Conservation (phyloP, 2,329 filamentous ascomycete genomes). For the Parastagonospora avenae region DNA sequence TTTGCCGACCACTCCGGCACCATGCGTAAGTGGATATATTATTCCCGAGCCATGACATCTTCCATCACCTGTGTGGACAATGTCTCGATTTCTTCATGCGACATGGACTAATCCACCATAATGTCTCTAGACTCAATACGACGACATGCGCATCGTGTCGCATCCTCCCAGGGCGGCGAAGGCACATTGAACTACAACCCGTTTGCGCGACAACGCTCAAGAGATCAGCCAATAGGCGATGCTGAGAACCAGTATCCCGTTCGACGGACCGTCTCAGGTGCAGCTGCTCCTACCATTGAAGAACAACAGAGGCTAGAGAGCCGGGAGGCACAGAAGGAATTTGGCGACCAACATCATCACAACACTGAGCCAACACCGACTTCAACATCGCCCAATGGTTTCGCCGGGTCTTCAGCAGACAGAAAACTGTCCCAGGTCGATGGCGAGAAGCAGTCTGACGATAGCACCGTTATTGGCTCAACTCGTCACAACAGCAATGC, state of each 20-base stretch:
- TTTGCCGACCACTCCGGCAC: conserved; percentile 17
- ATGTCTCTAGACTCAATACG: conserved; percentile 41
- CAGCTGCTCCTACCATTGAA: conserved; percentile 26
- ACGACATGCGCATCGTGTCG: conserved; percentile 43
- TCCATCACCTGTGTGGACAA: background rate
- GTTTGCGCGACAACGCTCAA: conserved; percentile 37
- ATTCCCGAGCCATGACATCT: conserved; percentile 6
- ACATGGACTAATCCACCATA: conserved; percentile 12
- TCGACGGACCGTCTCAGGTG: conserved; percentile 23
- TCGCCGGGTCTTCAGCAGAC: conserved; percentile 6
- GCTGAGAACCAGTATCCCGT: conserved; percentile 33
- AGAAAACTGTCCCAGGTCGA: conserved; percentile 4
- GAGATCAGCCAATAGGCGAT: conserved; percentile 27
- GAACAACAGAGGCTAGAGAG: conserved; percentile 32
- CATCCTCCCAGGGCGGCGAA: conserved; percentile 31
- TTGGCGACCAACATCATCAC: conserved; percentile 26
- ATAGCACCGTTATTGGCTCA: conserved; percentile 27
- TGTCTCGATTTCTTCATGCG: background rate
- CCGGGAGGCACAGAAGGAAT: conserved; percentile 35
- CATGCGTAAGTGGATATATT: conserved; percentile 33
- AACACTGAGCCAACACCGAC: background rate
- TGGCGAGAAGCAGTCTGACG: conserved; percentile 23
- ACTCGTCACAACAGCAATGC: conserved; percentile 12
- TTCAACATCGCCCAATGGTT: too few species aligned
- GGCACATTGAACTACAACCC: conserved; percentile 41